These are phyloP conservation scores for Tetrapisispora pingtungensis DNA, from an alignment of 805 yeast genomes.

Conservation along the genomic window DNA sequence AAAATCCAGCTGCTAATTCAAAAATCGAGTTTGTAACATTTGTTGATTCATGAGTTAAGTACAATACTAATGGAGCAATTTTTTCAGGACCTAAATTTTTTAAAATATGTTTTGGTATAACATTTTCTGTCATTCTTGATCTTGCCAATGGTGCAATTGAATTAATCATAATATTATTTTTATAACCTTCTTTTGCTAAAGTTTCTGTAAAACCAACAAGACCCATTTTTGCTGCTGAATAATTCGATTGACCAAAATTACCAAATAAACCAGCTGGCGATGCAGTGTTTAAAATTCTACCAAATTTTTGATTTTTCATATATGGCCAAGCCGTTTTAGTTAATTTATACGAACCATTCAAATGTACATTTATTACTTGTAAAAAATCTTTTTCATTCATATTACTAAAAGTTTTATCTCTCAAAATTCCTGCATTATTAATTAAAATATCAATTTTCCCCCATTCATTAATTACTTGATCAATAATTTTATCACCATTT, in stretches of 20 bases:
- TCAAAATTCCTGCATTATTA: constrained; percentile 91
- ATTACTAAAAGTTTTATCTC: constrained; percentile 79
- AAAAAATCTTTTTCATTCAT: constrained; percentile 75
- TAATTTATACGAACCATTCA: constrained; percentile 78
- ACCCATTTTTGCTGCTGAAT: constrained; percentile 87
- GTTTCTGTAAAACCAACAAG: constrained; percentile 89
- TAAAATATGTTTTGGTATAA: constrained; percentile 77
- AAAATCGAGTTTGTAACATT: constrained; percentile 64
- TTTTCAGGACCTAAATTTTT: constrained; percentile 76
- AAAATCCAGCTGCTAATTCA: constrained; percentile 93
- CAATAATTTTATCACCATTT: constrained; percentile 73
- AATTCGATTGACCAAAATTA: constrained; percentile 93
- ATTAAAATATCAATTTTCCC: constrained; percentile 84
- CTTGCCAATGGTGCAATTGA: constrained; percentile 92
- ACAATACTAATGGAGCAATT: constrained; percentile 84
- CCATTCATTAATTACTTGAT: constrained; percentile 75
- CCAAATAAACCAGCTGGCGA: constrained; percentile 97
- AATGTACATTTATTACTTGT: constrained; percentile 75
- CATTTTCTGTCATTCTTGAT: constrained; percentile 89
- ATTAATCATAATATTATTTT: constrained; percentile 73
- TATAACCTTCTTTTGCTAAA: constrained; percentile 86
- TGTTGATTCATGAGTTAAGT: constrained; percentile 56
- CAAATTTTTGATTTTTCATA: constrained; percentile 73
- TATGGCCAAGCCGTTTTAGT: constrained; percentile 90
- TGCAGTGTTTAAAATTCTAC: constrained; percentile 86